phyloP scores from a whole-genome alignment of 352 stramenopile genomes.

The Phytophthora citrophthora region DNA sequence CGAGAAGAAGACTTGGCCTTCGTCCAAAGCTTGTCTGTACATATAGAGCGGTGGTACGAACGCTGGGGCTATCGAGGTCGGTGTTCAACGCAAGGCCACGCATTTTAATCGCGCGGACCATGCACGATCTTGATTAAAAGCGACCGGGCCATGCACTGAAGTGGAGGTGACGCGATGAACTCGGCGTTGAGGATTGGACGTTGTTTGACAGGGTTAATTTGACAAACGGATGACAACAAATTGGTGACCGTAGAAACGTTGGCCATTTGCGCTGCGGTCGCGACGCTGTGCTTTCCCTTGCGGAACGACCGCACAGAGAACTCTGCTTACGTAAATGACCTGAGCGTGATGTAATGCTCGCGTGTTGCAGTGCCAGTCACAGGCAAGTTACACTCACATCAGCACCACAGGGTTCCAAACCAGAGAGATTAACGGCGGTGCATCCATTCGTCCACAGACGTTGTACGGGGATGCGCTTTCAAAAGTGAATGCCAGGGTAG shows the following conservation, averaged over 20 bases:
- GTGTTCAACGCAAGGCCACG: constrained; percentile 4
- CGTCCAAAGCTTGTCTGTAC: neutral
- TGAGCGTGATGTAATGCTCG: neutral
- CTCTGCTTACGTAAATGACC: neutral
- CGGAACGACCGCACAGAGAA: neutral
- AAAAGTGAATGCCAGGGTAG: constrained; percentile 5
- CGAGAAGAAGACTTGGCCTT: neutral
- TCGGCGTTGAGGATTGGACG: constrained; percentile 15
- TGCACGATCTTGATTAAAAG: constrained; percentile 24
- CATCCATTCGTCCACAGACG: constrained; percentile 32
- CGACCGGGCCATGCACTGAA: constrained; percentile 14
- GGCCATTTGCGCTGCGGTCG: neutral
- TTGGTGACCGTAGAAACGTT: constrained; percentile 8
- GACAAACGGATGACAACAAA: constrained; percentile 1
- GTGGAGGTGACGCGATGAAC: constrained; percentile 24
- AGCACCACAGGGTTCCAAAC: neutral
- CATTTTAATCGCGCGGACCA: constrained; percentile 10
- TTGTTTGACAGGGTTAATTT: neutral
- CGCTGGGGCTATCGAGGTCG: neutral
- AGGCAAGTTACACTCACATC: too few species aligned
- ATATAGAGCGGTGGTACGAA: constrained; percentile 17
- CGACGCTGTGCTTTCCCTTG: neutral
- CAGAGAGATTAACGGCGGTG: constrained; percentile 4
- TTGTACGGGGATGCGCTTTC: constrained; percentile 19
- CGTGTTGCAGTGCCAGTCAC: neutral